Percentiles rank a stretch among this genome's conserved stretches.
These are phyloP conservation scores for Eucalyptus victrix DNA, from an alignment of 345 rosid species.

Conservation along the genomic window DNA sequence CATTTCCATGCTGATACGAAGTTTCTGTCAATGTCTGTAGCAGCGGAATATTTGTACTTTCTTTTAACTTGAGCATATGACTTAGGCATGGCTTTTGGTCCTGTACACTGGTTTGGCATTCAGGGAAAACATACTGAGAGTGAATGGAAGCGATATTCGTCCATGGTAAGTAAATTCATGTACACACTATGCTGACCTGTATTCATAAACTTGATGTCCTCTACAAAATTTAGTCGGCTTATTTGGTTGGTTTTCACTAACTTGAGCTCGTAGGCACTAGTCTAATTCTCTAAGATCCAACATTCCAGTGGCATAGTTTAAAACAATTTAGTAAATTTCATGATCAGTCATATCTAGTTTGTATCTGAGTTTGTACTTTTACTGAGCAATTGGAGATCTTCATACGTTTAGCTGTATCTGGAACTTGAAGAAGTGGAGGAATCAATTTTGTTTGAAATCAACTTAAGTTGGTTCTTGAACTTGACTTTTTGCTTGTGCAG, in stretches of 20 bases:
- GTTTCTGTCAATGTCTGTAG: not conserved
- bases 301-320: not conserved
- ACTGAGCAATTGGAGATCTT: not conserved
- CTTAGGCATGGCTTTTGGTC: conserved; percentile 87
- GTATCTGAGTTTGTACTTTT: not conserved
- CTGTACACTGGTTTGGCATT: conserved; percentile 93
- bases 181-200: not conserved
- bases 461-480: not conserved
- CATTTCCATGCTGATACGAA: not conserved
- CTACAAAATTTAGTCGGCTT: not conserved
- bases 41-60: not conserved
- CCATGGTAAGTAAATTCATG: conserved; percentile 46
- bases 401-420: not conserved
- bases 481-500: not conserved
- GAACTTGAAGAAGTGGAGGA: not conserved
- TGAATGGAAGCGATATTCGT: conserved; percentile 97
- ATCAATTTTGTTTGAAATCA: not conserved
- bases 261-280: not conserved
- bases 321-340: not conserved
- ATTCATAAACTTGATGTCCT: not conserved
- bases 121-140: conserved; percentile 90
- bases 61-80: not conserved
- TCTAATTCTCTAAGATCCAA: not conserved
- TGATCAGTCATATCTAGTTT: not conserved
- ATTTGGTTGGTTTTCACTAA: not conserved